Base-by-base conservation (phyloP, 2,329 filamentous ascomycete species). In the Pseudofabraea citricarpa region DNA sequence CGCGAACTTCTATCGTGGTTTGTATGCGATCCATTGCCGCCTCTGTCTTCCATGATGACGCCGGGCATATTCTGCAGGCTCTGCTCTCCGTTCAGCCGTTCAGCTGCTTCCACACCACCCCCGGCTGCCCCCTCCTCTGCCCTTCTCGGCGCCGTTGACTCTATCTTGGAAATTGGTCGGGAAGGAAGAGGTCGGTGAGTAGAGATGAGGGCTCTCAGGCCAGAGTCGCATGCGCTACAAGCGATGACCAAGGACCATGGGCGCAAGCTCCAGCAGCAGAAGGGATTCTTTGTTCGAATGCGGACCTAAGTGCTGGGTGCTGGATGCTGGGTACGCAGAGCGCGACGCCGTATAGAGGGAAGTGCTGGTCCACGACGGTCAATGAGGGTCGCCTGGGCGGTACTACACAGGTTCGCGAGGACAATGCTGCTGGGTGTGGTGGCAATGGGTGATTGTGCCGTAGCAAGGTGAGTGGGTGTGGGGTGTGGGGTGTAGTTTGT, bases 11-110 rank as follows among this genome's bases (percentile, higher is more conserved):
- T 72, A 57, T 79, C 73, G 61, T 79, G 73, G 58, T 79, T 74
- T 55, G 71, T 73, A 59, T 70, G 73, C 57, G 67, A 65, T 53
- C 73, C 72, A 58, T 74, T 74, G 58, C 70, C 69, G 58, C 64
- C 66, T 62, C 72, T 73, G 64, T 72, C 70, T 53, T 78, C 74
- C 74, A 77, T 78, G 55, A 68, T 72, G 66, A 75, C 66, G 56
- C 73, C 72, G 50, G 74, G 73, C 74, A 77, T 77, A 57, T 49
- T 63, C 56, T 51, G 53, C 46, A 40, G 43, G 31, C 46, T 44
- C 24, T 44, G 36, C 37, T 48, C 45, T 33, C 50, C 53, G 48
- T 50, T 51, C 48, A 35, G 37, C 50, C 50, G 50, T 45, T 49
- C 57, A 43, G 41, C 51, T 48, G 54, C 53, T 50, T 54, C 51